A percentile compares a stretch with the other conserved stretches of the same genome.
Evolutionary conservation across 345 rosid species (phyloP).

Genomic region (Salix suchowensis): DNA sequence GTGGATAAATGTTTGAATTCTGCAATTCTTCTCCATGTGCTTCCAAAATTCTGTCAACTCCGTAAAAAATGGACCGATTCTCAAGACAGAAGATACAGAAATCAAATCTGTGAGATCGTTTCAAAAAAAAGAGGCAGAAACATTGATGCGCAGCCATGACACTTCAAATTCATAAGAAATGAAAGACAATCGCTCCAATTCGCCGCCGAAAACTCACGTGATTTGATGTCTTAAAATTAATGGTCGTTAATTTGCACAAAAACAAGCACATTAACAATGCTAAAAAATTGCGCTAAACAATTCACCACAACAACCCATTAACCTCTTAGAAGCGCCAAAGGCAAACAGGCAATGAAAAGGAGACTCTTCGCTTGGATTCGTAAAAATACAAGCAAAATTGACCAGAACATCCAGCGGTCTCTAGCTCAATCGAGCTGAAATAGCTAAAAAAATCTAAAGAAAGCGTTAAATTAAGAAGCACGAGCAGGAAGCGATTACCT

Average conservation of each 20-base stretch:
- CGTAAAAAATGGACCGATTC: neutral
- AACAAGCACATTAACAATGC: neutral
- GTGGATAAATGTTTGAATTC: neutral
- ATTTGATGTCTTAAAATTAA: neutral
- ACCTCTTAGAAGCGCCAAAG: neutral
- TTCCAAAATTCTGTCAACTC: neutral
- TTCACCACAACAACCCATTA: neutral
- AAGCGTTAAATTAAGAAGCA: neutral
- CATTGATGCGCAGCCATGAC: neutral
- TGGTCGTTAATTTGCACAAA: neutral
- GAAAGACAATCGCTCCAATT: neutral
- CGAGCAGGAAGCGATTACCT: slow-evolving; percentile 28
- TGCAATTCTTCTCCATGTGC: neutral
- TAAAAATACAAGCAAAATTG: neutral
- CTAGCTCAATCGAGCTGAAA: neutral
- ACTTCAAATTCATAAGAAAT: neutral
- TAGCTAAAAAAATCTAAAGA: neutral
- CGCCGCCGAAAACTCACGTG: neutral
- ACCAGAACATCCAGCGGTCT: neutral
- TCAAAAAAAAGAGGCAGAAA: neutral
- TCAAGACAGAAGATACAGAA: neutral
- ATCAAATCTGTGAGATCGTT: neutral
- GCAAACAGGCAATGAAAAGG: neutral
- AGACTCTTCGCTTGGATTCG: neutral
- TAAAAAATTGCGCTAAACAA: neutral